phyloP scores from a whole-genome alignment of 345 rosid species.

The Salix brachista region DNA sequence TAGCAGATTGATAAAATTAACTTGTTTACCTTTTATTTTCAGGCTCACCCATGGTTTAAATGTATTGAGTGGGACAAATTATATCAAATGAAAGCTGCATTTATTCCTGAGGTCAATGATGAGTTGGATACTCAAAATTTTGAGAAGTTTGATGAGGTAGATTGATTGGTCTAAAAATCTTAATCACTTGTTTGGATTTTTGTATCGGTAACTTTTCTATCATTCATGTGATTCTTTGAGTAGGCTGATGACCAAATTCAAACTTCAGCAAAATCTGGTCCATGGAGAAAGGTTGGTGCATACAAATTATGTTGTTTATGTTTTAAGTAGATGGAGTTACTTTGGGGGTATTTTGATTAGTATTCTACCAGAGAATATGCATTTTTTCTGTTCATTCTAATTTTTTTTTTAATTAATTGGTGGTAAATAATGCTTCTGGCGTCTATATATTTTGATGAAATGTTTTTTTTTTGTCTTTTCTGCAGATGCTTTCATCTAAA shows the following conservation, averaged over 20 bases:
- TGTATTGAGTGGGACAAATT: constrained; percentile 57
- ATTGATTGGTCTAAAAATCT: not conserved
- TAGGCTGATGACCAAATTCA: constrained; percentile 27
- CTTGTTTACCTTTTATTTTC: not conserved
- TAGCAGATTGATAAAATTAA: not conserved
- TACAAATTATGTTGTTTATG: not conserved
- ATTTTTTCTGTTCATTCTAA: not conserved
- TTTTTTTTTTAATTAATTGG: not conserved
- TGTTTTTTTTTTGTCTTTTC: constrained; percentile 7
- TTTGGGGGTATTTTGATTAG: not conserved
- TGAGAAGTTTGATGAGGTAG: constrained; percentile 69
- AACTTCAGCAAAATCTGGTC: constrained; percentile 28
- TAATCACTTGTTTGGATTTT: not conserved
- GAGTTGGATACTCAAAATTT: constrained; percentile 65
- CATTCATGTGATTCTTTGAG: constrained; percentile 1
- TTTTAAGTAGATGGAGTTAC: not conserved
- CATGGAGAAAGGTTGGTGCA: constrained; percentile 36
- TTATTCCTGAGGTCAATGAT: constrained; percentile 57
- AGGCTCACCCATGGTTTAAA: constrained; percentile 63
- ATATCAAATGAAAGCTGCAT: constrained; percentile 58
- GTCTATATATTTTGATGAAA: not conserved
- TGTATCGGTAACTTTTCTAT: not conserved
- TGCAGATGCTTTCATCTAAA: constrained; percentile 28
- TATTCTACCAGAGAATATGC: not conserved
- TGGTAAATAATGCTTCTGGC: not conserved